Base-by-base conservation (phyloP, 495 filamentous ascomycete species). In the Rhizodiscina lignyota region DNA sequence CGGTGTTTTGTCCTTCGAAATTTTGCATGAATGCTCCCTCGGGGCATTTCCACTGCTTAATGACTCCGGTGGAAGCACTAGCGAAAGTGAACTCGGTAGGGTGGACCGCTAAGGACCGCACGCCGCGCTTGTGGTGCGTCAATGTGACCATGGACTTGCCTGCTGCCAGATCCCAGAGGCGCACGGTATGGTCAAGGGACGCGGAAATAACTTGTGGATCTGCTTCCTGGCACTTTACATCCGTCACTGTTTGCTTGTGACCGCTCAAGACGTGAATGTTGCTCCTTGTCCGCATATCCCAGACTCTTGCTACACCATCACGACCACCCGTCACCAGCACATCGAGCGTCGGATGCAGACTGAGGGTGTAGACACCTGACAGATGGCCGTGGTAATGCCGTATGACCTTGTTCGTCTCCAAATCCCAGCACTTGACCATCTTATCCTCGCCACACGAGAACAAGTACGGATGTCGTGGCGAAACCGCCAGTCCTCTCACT, bases 391-490 rank as follows among this genome's bases (percentile, higher is more conserved):
- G 91, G 57, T 96, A 96, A 56, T 99, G 87, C 21, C 89, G 70
- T 47, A 99, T 99, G 36, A 99, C 91, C 58, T 92, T 93, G 56
- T 99, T 99, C 5, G 83, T 89, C 53, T 99, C 91, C 45, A 99
- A 57, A 62, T 99, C 91, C 91, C 91, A 99, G 62, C 91, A 96
- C 59, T 96, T 96, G 23, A 99, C 91, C 84, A 93, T 94, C 68
- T 99, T 99, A 55, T 99, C 91, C 56, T 99, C 91, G 34, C 82
- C 91, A 47, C 91, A 96, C 11, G 83, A 92, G 57, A 96, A 99
- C 22, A 99, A 69, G 53, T 99, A 99, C 2, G 91, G 91, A 55
- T 99, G 91, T 34, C 91, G 65, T 12, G 85, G 81, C 2, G 84
- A 93, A 4, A 99, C 81, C 0, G 87, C 91, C 32, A 99, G 63